Percentiles rank a stretch among this genome's conserved stretches.
These are phyloP conservation scores for Candolleomyces efflorescens DNA, from an alignment of 768 basidiomycete genomes.

Conservation along the genomic window DNA sequence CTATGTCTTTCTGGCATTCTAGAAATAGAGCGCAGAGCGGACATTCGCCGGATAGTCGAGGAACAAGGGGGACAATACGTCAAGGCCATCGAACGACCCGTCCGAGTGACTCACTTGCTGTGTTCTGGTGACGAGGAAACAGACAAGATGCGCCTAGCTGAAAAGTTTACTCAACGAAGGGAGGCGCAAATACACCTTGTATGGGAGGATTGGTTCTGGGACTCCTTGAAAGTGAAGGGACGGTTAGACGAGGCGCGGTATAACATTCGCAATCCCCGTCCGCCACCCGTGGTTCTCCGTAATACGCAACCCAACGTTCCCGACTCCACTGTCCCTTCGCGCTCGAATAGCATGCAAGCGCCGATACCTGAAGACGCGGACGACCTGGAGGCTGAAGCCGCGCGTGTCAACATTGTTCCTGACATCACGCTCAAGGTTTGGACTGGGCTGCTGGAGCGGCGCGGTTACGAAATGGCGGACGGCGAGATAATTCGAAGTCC, in stretches of 20 bases:
- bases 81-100: conserved; percentile 72
- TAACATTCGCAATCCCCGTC: conserved; percentile 54
- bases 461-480: conserved; percentile 60
- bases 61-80: conserved; percentile 64
- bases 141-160: conserved; percentile 76
- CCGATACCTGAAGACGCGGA: conserved; percentile 6
- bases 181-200: conserved; percentile 76
- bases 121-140: conserved; percentile 65
- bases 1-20: conserved; percentile 76
- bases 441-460: conserved; percentile 60
- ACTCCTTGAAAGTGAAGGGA: conserved; percentile 62
- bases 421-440: conserved; percentile 64
- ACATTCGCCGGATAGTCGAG: conserved; percentile 60
- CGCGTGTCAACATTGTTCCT: conserved; percentile 53
- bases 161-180: conserved; percentile 63
- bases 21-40: conserved; percentile 51
- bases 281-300: conserved; percentile 42
- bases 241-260: conserved; percentile 63
- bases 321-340: background rate
- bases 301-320: conserved; percentile 16
- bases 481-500: conserved; percentile 62
- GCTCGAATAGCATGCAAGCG: conserved; percentile 11
- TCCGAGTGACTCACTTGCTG: conserved; percentile 81
- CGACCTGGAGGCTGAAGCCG: conserved; percentile 47
- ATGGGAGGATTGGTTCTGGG: conserved; percentile 99